Evolutionary conservation across 1,284 basidiomycete species (phyloP).

Genomic region (Nidula niveotomentosa): DNA sequence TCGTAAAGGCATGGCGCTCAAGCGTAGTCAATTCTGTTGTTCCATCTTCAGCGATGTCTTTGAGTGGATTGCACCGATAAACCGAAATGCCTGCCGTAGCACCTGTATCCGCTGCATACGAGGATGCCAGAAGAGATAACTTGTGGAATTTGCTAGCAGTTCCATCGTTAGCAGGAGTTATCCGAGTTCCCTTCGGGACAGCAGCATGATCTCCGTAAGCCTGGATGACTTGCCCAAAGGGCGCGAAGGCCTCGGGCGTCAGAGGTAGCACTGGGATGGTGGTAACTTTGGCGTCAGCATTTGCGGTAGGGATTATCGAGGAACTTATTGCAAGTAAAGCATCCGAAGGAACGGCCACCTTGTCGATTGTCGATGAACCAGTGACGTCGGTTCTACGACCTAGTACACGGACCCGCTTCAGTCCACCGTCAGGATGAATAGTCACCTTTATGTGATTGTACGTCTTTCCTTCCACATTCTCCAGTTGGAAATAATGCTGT

Average conservation of each 20-base stretch:
- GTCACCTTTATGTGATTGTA: constrained; percentile 89
- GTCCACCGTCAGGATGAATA: constrained; percentile 94
- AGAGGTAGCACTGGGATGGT: constrained; percentile 72
- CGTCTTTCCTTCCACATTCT: constrained; percentile 52
- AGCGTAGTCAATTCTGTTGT: constrained; percentile 57
- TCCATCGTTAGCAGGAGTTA: constrained; percentile 84
- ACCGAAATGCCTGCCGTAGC: constrained; percentile 72
- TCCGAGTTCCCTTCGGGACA: constrained; percentile 63
- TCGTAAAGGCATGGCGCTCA: constrained; percentile 79
- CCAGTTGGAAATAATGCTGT: constrained; percentile 86
- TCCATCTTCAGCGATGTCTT: constrained; percentile 42
- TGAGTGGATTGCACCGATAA: constrained; percentile 68
- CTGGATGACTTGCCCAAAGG: constrained; percentile 87
- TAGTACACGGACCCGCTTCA: constrained; percentile 87
- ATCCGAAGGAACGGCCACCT: background rate
- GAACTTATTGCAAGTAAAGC: background rate
- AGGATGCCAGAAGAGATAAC: constrained; percentile 64
- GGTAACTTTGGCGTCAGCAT: constrained; percentile 15
- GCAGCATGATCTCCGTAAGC: constrained; percentile 70
- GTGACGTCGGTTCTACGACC: constrained; percentile 53
- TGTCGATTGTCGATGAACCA: background rate
- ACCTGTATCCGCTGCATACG: constrained; percentile 54
- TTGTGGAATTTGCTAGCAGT: constrained; percentile 92
- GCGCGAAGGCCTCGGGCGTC: constrained; percentile 78
- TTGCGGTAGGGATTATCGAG: background rate